A percentile compares a stretch with the other conserved stretches of the same genome.
phyloP scores from a whole-genome alignment of 768 basidiomycete genomes.

The Leccinum pellstonianum region DNA sequence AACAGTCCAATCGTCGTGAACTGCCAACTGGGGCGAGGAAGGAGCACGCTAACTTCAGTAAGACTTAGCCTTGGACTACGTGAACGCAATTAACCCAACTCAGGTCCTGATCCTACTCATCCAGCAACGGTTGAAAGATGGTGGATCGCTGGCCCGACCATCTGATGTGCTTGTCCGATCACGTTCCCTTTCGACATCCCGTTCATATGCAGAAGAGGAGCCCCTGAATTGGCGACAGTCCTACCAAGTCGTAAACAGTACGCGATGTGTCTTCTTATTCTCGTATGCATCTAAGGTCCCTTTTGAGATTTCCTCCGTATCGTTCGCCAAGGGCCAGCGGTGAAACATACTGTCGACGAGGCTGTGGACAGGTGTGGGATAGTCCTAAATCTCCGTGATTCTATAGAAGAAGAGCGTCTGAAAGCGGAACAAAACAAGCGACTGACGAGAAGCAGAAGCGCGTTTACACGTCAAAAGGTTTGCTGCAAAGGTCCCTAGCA shows the following conservation, averaged over 20 bases:
- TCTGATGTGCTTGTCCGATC: conserved; percentile 34
- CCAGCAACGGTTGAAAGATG: conserved; percentile 70
- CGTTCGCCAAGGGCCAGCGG: conserved; percentile 78
- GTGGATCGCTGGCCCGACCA: conserved; percentile 31
- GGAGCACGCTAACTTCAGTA: conserved; percentile 89
- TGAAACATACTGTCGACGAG: conserved; percentile 84
- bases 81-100: conserved; percentile 3
- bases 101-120: conserved; percentile 83
- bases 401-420: conserved; percentile 81
- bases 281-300: conserved; percentile 3
- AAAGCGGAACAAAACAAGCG: conserved; percentile 76
- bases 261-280: conserved; percentile 19
- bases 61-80: conserved; percentile 21
- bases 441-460: conserved; percentile 69
- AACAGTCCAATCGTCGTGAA: conserved; percentile 88
- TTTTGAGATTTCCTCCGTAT: conserved; percentile 77
- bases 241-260: conserved; percentile 90
- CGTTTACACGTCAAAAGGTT: conserved; percentile 69
- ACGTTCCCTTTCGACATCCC: conserved; percentile 43
- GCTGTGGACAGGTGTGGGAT: conserved; percentile 84
- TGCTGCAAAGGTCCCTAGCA: conserved; percentile 5
- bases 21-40: conserved; percentile 90
- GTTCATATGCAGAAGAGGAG: conserved; percentile 31
- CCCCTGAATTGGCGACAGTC: conserved; percentile 50
- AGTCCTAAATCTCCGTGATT: conserved; percentile 82